phyloP scores from a whole-genome alignment of 2,329 filamentous ascomycete genomes.

The Dactylellina leptospora region DNA sequence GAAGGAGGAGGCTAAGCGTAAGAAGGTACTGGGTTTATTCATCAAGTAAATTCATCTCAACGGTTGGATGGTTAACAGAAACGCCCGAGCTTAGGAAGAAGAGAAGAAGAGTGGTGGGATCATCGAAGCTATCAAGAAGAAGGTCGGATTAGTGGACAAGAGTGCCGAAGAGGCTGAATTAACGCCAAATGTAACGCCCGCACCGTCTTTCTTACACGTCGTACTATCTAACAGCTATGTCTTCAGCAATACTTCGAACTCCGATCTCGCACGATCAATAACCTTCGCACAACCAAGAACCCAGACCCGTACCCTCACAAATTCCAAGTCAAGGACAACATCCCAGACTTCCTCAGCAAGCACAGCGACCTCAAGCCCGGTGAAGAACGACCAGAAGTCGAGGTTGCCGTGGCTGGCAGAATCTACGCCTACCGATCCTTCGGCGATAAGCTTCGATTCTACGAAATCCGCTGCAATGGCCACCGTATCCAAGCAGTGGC shows the following conservation, averaged over 20 bases:
- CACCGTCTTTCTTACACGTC: background rate
- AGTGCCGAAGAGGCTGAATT: conserved; percentile 74
- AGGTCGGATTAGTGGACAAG: conserved; percentile 67
- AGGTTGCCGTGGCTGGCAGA: conserved; percentile 80
- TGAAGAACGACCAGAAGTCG: conserved; percentile 78
- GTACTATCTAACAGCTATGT: background rate
- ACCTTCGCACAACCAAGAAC: conserved; percentile 75
- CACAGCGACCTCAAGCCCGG: conserved; percentile 86
- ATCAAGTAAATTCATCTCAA: background rate
- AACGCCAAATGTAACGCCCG: conserved; percentile 72
- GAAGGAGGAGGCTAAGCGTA: conserved; percentile 71
- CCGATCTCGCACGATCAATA: conserved; percentile 81
- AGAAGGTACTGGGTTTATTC: conserved; percentile 68
- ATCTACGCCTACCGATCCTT: conserved; percentile 87
- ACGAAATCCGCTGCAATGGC: conserved; percentile 80
- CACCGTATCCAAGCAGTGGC: conserved; percentile 90
- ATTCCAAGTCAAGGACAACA: conserved; percentile 85
- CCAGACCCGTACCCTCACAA: conserved; percentile 93
- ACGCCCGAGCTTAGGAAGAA: conserved; percentile 27
- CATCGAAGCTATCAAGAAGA: conserved; percentile 68
- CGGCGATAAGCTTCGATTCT: conserved; percentile 88
- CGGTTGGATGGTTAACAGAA: too few species aligned
- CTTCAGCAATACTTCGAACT: conserved; percentile 92
- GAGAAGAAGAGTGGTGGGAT: conserved; percentile 44
- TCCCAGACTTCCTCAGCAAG: conserved; percentile 79